Conservation (phyloP, 1,284 basidiomycete species). For the Schizophyllum amplum region DNA sequence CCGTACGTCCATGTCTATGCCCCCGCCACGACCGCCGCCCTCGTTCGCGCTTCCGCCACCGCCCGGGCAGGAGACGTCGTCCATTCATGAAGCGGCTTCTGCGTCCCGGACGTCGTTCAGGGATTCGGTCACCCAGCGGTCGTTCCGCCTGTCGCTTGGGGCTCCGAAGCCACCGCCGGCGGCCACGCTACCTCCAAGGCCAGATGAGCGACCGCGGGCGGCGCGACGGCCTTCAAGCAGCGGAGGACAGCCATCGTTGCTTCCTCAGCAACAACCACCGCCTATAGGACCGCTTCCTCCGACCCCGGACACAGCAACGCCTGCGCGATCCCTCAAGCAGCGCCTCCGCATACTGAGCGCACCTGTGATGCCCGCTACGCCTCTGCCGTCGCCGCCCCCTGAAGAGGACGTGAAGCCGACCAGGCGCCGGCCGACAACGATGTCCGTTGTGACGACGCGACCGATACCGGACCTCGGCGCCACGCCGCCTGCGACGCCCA, state of each 20-base stretch:
- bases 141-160: constrained; percentile 12
- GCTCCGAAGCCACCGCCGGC: constrained; percentile 14
- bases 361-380: constrained; percentile 6
- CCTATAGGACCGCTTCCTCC: constrained; percentile 9
- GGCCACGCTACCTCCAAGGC: constrained; percentile 9
- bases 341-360: constrained; percentile 13
- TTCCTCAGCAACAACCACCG: constrained; percentile 8
- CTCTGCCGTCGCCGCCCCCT: background rate
- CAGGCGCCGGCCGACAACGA: background rate
- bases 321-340: constrained; percentile 7
- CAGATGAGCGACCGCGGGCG: constrained; percentile 7
- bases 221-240: background rate
- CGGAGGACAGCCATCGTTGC: background rate
- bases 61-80: constrained; percentile 7
- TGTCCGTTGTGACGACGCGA: background rate
- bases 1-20: constrained; percentile 10
- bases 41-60: constrained; percentile 13
- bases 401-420: background rate
- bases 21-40: constrained; percentile 13
- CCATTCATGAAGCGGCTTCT: background rate
- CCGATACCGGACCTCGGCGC: constrained; percentile 4
- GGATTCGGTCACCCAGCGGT: constrained; percentile 7
- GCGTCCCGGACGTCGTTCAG: constrained; percentile 5
- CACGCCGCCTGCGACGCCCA: constrained; percentile 13
- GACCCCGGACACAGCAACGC: background rate